A percentile compares a stretch with the other conserved stretches of the same genome.
Conservation (phyloP, 495 filamentous ascomycete species). For the Neohortaea acidophila region DNA sequence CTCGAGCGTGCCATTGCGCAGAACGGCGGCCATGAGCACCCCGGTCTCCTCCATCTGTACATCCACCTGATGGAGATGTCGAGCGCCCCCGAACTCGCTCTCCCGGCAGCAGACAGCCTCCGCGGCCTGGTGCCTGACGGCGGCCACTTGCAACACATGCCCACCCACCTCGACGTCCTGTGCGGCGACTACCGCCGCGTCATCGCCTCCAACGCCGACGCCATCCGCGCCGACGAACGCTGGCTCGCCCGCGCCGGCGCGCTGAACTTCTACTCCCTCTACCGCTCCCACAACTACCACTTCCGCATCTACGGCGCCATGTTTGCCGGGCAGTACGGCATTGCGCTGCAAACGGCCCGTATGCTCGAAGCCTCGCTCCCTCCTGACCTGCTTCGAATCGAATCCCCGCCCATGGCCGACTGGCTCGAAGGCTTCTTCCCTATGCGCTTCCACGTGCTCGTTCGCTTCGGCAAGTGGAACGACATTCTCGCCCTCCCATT, state of each 20-base stretch:
- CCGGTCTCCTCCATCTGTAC: slow-evolving; percentile 52
- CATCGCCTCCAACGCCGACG: slow-evolving; percentile 44
- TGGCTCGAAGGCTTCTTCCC: slow-evolving; percentile 53
- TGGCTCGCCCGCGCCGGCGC: slow-evolving; percentile 37
- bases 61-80: slow-evolving; percentile 70
- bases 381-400: slow-evolving; percentile 42
- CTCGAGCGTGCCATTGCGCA: slow-evolving; percentile 38
- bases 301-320: slow-evolving; percentile 58
- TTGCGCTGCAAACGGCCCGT: slow-evolving; percentile 40
- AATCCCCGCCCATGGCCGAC: slow-evolving; percentile 55
- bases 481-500: slow-evolving; percentile 32
- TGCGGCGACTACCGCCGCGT: slow-evolving; percentile 50
- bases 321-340: slow-evolving; percentile 44
- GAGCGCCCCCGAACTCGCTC: slow-evolving; percentile 39
- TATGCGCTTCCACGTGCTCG: slow-evolving; percentile 45
- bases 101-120: slow-evolving; percentile 42
- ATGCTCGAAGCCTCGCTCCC: slow-evolving; percentile 40
- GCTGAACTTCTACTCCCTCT: slow-evolving; percentile 53
- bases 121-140: slow-evolving; percentile 48
- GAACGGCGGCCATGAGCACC: slow-evolving; percentile 28
- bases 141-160: slow-evolving; percentile 63
- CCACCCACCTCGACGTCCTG: slow-evolving; percentile 50
- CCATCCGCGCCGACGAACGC: slow-evolving; percentile 46
- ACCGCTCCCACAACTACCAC: slow-evolving; percentile 51
- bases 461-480: slow-evolving; percentile 41